Conservation (phyloP, 129 eudicot genomes). For the Cynara cardunculus region DNA sequence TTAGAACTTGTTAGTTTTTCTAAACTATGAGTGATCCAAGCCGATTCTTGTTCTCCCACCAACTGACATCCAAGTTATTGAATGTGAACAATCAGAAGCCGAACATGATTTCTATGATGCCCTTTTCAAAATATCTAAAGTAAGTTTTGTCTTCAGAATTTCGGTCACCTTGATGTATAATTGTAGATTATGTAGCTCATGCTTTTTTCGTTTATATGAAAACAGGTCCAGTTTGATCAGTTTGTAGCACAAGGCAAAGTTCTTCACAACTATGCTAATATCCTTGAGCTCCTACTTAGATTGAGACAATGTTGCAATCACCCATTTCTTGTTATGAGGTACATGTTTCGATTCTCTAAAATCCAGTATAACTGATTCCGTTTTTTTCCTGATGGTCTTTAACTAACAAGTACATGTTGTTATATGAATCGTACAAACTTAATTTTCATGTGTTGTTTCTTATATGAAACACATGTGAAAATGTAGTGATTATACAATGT, state of each 20-base stretch:
- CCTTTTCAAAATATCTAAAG: slow-evolving; percentile 84
- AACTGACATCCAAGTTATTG: slow-evolving; percentile 67
- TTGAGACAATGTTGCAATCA: slow-evolving; percentile 92
- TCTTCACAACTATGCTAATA: slow-evolving; percentile 86
- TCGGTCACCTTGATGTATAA: background rate
- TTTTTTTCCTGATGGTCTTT: background rate
- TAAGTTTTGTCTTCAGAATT: slow-evolving; percentile 19
- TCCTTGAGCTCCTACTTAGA: slow-evolving; percentile 80
- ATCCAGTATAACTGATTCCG: background rate
- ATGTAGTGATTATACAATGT: too few relatives aligned
- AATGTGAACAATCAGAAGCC: slow-evolving; percentile 81
- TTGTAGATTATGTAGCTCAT: background rate
- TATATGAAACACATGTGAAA: too few relatives aligned
- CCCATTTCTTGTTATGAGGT: slow-evolving; percentile 92
- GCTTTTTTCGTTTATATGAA: background rate
- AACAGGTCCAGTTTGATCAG: slow-evolving; percentile 83
- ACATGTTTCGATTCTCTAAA: background rate
- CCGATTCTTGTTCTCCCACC: slow-evolving; percentile 89
- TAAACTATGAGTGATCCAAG: slow-evolving; percentile 29
- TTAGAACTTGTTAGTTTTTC: background rate
- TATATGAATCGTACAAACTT: too few relatives aligned
- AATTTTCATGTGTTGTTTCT: too few relatives aligned
- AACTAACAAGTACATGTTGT: background rate
- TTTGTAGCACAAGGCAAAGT: slow-evolving; percentile 94
- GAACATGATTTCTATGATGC: slow-evolving; percentile 82